Percentiles rank a stretch among this genome's conserved stretches.
Evolutionary conservation across 192 early-diverging fungal species (phyloP).

Genomic region (Coemansia sp.): DNA sequence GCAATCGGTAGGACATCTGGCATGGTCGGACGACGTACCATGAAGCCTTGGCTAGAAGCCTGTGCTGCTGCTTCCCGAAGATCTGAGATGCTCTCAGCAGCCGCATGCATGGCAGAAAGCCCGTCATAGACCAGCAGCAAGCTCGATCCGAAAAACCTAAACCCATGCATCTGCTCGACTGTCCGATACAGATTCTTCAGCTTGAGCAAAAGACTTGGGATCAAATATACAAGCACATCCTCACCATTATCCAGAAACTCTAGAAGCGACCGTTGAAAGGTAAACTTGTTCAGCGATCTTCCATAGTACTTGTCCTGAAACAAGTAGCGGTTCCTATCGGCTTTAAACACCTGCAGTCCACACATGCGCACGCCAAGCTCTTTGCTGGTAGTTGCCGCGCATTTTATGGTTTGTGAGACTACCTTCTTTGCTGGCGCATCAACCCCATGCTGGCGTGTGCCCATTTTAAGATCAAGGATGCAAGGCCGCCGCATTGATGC

Average conservation of each 20-base stretch:
- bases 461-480: constrained; percentile 98
- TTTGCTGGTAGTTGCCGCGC: constrained; percentile 88
- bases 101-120: constrained; percentile 26
- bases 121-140: constrained; percentile 95
- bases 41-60: constrained; percentile 1
- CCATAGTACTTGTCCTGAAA: constrained; percentile 98
- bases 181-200: constrained; percentile 72
- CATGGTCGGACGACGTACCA: constrained; percentile 18
- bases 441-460: constrained; percentile 94
- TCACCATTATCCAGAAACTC: constrained; percentile 89
- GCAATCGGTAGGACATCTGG: constrained; percentile 9
- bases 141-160: constrained; percentile 89
- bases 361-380: constrained; percentile 92
- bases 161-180: constrained; percentile 74
- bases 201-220: constrained; percentile 78
- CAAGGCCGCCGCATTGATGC: constrained; percentile 86
- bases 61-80: constrained; percentile 14
- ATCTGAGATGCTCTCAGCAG: constrained; percentile 2
- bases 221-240: constrained; percentile 68
- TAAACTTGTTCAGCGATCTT: constrained; percentile 73
- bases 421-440: constrained; percentile 81
- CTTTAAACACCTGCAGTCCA: constrained; percentile 96
- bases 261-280: constrained; percentile 74
- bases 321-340: constrained; percentile 65
- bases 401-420: constrained; percentile 87